Evolutionary conservation across 1,139 yeast genomes (phyloP).

Genomic region (Pichia sp.): DNA sequence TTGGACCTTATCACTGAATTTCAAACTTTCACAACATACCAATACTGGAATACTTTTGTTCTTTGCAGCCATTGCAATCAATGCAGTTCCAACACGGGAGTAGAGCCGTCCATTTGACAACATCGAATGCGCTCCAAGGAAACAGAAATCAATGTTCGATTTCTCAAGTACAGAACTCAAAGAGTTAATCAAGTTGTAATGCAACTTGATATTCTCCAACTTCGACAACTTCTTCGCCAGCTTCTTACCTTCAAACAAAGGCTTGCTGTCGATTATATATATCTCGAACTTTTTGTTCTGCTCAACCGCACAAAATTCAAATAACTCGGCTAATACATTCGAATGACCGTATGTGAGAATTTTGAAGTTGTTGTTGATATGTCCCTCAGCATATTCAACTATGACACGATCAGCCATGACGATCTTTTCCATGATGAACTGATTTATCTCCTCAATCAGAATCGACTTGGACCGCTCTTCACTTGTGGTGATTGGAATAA

Average conservation of each 20-base stretch:
- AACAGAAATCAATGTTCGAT: conserved; percentile 76
- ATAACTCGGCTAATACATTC: conserved; percentile 71
- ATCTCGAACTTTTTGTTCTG: conserved; percentile 70
- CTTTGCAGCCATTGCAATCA: conserved; percentile 88
- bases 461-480: conserved; percentile 72
- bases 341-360: conserved; percentile 88
- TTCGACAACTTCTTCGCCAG: conserved; percentile 60
- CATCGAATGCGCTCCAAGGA: conserved; percentile 97
- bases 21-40: conserved; percentile 92
- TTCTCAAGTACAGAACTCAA: conserved; percentile 67
- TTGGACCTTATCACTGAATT: conserved; percentile 93
- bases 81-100: conserved; percentile 92
- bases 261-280: conserved; percentile 88
- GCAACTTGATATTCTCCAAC: conserved; percentile 52
- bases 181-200: conserved; percentile 76
- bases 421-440: conserved; percentile 78
- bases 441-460: conserved; percentile 66
- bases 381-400: conserved; percentile 73
- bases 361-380: conserved; percentile 72
- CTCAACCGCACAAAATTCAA: conserved; percentile 61
- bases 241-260: conserved; percentile 87
- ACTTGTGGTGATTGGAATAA: conserved; percentile 65
- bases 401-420: conserved; percentile 82
- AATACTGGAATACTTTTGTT: conserved; percentile 87
- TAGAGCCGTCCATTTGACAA: conserved; percentile 89